Base-by-base conservation (phyloP, 1,284 basidiomycete genomes). In the Fistulinella staudtii region DNA sequence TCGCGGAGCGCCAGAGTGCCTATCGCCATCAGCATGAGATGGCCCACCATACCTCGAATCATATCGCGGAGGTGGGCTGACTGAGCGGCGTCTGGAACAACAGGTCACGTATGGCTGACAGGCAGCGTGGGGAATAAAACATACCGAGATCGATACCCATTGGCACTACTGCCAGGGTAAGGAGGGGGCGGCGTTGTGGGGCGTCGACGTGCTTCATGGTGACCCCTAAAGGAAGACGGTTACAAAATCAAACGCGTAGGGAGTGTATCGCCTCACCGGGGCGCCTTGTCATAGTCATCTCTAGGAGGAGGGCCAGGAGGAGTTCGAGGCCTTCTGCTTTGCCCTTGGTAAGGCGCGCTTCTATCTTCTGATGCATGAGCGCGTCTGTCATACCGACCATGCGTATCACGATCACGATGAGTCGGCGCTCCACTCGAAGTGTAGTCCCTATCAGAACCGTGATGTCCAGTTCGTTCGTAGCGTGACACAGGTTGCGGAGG, bases 361-460 rank as follows among this genome's bases (percentile, higher is more conserved):
- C 51, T 53, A 17, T 66, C 63, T 37, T 62, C 61, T 7, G 48
- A 20, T 17, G 41, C 33, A 27, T 40, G 15, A 18, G 74, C 66
- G 46, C 80, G 68, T 55, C 77, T 69, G 29, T 83, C 81, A 53
- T 79, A 78, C 39, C 81, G 75, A 56, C 84, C 81, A 63, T 81
- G 81, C 39, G 68, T 63, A 13, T 74, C 71, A 39, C 71, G 67
- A 43, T 71, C 71, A 39, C 71, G 67, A 43, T 71, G 66, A 50
- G 76, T 58, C 34, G 72, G 72, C 39, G 76, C 71, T 31, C 75
- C 73, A 17, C 72, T 69, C 47, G 76, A 66, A 37, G 66, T 57
- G 25, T 71, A 65, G 24, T 78, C 76, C 43, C 73, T 68, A 14
- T 77, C 76, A 64, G 76, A 69, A 18, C 29, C 41, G 5, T 55